Base-by-base conservation (phyloP, 2,329 filamentous ascomycete genomes). In the Fusarium tuaranense region DNA sequence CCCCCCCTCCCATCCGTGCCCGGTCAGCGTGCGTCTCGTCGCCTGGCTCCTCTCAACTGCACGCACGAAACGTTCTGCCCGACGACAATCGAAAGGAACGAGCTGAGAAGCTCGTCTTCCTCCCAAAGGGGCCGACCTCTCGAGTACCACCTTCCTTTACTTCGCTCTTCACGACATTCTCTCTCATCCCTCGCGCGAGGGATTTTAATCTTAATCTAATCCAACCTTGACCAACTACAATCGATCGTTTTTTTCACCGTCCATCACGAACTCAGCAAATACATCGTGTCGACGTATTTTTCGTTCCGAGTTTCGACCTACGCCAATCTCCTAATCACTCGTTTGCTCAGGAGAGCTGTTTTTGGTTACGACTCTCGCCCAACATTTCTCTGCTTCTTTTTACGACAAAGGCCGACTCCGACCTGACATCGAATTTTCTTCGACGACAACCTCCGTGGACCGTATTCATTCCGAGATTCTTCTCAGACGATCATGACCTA, bases 341-440 rank as follows among this genome's bases (percentile, higher is more conserved):
- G 68, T 74, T 74, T 67, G 68, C 69, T 73, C 64, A 67, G 41
- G 61, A 73, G 76, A 78, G 70, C 48, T 70, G 65, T 78, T 83
- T 81, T 81, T 79, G 79, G 75, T 79, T 81, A 81, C 79, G 72
- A 77, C 77, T 75, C 74, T 70, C 70, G 69, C 69, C 72, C 67
- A 81, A 72, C 75, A 80, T 80, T 72, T 73, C 73, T 80, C 79
- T 65, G 63, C 44, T 63, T 44, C 70, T 67, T 58, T 76, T 74
- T 64, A 71, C 65, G 53, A 65, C 61, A 34, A 51, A 70, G 60
- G n/a, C 65, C 34, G 38, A 61, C 30, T 46, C 48, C 58, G 63
- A 67, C 51, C 48, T 59, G 55, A 63, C 38, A 32, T 51, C 53
- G n/a, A 41, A 27, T 36, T n/a, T 58, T 59, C 30, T 30, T 32